Conservation (phyloP, 2,329 filamentous ascomycete species). For the Ophiocordyceps camponoti-leonardi region DNA sequence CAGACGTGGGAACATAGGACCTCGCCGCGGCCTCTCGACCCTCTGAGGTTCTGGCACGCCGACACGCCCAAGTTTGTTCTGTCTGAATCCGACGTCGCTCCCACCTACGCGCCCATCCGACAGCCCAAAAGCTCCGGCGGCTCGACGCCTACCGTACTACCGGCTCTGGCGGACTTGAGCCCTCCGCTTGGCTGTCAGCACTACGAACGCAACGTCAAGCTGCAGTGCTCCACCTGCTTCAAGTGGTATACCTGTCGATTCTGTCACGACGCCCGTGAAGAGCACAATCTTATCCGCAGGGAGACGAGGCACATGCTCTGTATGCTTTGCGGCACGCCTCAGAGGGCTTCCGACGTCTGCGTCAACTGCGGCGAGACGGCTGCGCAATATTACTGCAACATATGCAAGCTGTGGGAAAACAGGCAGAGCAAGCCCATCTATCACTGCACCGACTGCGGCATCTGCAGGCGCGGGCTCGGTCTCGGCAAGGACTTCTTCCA, state of each 20-base stretch:
- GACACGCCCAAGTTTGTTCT: conserved; percentile 30
- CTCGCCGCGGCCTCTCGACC: conserved; percentile 29
- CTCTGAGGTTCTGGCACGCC: conserved; percentile 41
- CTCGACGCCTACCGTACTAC: conserved; percentile 13
- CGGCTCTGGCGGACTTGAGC: conserved; percentile 12
- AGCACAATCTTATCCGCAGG: conserved; percentile 61
- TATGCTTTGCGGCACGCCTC: conserved; percentile 81
- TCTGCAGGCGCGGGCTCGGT: conserved; percentile 79
- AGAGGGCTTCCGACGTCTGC: conserved; percentile 66
- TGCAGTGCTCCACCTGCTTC: conserved; percentile 80
- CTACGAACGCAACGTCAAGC: conserved; percentile 88
- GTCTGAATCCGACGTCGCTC: conserved; percentile 43
- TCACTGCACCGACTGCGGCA: conserved; percentile 89
- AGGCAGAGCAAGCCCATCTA: conserved; percentile 84
- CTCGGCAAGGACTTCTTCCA: conserved; percentile 95
- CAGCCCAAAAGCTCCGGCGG: conserved; percentile 28
- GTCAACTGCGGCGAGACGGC: conserved; percentile 57
- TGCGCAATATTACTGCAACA: conserved; percentile 81
- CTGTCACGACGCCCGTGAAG: conserved; percentile 74
- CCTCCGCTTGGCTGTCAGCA: conserved; percentile 65
- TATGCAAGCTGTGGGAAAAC: conserved; percentile 96
- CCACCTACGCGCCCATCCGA: conserved; percentile 46
- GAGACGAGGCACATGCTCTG: conserved; percentile 93
- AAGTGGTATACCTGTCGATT: conserved; percentile 92
- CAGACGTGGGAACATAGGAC: conserved; percentile 21